Evolutionary conservation across 768 basidiomycete genomes (phyloP).

Genomic region (Imleria badia): DNA sequence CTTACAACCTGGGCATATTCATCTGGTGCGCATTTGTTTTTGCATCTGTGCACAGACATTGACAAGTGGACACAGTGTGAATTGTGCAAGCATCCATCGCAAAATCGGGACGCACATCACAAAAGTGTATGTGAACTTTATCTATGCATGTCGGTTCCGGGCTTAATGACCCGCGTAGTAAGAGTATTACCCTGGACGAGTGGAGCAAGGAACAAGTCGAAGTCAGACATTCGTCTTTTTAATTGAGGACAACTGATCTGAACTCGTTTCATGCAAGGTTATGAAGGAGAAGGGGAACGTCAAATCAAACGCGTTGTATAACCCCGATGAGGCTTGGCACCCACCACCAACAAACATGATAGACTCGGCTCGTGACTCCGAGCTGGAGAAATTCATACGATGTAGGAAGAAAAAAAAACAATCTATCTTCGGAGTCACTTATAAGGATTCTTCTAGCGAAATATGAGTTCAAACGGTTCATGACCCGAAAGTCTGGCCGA

Average conservation of each 20-base stretch:
- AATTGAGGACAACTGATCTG: constrained; percentile 8
- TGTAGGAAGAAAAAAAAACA: constrained; percentile 41
- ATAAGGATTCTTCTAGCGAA: constrained; percentile 51
- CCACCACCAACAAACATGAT: constrained; percentile 82
- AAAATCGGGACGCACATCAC: constrained; percentile 93
- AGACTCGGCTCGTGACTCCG: constrained; percentile 80
- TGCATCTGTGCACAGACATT: neutral
- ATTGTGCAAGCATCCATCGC: constrained; percentile 89
- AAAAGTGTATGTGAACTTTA: constrained; percentile 72
- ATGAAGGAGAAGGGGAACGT: constrained; percentile 83
- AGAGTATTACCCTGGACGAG: constrained; percentile 84
- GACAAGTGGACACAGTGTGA: constrained; percentile 49
- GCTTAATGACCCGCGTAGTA: constrained; percentile 46
- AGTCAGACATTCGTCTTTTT: constrained; percentile 41
- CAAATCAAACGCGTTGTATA: constrained; percentile 76
- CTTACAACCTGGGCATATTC: constrained; percentile 85
- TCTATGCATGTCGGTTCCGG: neutral
- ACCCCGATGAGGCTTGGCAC: constrained; percentile 78
- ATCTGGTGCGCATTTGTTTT: constrained; percentile 57
- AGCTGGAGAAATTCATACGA: constrained; percentile 89
- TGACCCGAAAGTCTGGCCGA: constrained; percentile 42
- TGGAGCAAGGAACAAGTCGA: constrained; percentile 91
- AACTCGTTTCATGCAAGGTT: constrained; percentile 41
- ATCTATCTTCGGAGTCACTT: neutral
- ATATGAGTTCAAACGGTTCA: constrained; percentile 74